phyloP scores from a whole-genome alignment of 2,329 filamentous ascomycete genomes.

The Colletotrichum limetticola region DNA sequence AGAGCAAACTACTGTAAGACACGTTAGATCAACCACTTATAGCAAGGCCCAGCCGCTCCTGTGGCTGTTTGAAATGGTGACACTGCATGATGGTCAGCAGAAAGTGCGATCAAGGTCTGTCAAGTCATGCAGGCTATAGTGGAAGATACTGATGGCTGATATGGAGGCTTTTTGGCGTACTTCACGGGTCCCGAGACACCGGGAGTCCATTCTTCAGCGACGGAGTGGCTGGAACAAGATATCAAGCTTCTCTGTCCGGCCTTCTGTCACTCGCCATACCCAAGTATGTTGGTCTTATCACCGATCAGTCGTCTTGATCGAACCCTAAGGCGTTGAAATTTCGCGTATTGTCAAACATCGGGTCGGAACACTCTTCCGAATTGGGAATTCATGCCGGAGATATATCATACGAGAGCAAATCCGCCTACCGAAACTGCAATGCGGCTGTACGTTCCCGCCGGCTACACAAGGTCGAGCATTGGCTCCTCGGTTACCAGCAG shows the following conservation, averaged over 20 bases:
- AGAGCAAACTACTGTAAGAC: not conserved
- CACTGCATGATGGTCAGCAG: not conserved
- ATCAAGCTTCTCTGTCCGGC: no score
- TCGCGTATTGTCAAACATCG: not conserved
- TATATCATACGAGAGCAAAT: not conserved
- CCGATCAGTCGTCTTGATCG: not conserved
- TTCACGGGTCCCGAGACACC: not conserved
- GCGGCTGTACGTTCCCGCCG: conserved; percentile 11
- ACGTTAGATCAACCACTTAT: not conserved
- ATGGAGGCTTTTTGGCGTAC: not conserved
- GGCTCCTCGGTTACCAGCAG: not conserved
- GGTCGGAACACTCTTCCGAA: not conserved
- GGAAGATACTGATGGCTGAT: not conserved
- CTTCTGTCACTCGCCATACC: not conserved
- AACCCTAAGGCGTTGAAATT: not conserved
- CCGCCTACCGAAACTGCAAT: not conserved
- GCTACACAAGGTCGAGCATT: not conserved
- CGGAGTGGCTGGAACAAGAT: not conserved
- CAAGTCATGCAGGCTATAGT: not conserved
- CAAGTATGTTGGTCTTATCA: not conserved
- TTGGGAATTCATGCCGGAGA: conserved; percentile 1
- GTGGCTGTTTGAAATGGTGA: conserved; percentile 3
- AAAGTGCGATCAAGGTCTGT: not conserved
- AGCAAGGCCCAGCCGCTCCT: not conserved
- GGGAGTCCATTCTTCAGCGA: not conserved